phyloP scores from a whole-genome alignment of 2,329 filamentous ascomycete species.

The Diaporthe sp. region DNA sequence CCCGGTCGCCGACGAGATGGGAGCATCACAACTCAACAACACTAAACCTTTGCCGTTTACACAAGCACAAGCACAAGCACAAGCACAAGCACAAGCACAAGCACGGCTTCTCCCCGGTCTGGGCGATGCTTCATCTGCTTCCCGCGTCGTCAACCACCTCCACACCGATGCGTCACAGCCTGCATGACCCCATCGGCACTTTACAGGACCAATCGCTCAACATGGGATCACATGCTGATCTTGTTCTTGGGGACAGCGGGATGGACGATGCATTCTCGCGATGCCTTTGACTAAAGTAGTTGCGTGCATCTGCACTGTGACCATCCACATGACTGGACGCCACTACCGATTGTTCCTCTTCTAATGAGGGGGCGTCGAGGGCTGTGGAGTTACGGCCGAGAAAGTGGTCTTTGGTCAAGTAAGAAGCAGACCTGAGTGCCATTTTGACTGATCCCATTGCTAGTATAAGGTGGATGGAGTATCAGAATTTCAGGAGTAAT shows the following conservation, averaged over 20 bases:
- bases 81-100: not conserved
- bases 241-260: not conserved
- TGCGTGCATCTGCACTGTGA: constrained; percentile 4
- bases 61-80: not conserved
- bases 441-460: not conserved
- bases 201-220: not conserved
- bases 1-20: not conserved
- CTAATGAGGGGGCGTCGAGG: not conserved
- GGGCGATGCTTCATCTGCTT: no score
- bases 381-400: not conserved
- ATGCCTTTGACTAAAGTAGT: not conserved
- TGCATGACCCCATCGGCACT: not conserved
- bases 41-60: not conserved
- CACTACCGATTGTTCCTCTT: not conserved
- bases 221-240: not conserved
- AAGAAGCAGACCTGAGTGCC: not conserved
- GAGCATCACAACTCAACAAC: not conserved
- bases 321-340: constrained; percentile 9
- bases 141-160: not conserved
- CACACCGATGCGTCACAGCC: not conserved
- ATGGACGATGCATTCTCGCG: no score
- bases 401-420: no score
- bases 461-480: not conserved
- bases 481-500: not conserved
- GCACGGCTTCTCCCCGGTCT: not conserved